phyloP scores from a whole-genome alignment of 2,329 filamentous ascomycete genomes.

The Aspergillus piperis region DNA sequence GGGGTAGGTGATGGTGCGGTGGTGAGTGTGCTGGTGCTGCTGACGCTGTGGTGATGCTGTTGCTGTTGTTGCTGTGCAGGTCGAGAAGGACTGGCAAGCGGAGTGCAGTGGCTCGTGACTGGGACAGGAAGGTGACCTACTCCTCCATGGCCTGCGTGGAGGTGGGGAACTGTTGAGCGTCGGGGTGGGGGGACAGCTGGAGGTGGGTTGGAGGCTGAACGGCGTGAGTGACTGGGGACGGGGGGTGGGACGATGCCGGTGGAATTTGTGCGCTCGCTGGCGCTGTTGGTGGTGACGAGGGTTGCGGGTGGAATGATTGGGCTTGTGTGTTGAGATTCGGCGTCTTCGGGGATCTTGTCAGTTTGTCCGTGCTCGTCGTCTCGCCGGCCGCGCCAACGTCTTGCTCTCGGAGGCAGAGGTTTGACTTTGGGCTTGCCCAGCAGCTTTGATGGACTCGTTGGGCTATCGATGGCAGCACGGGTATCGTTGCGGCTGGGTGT shows the following conservation, averaged over 20 bases:
- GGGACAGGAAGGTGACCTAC: not conserved
- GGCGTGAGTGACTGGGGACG: constrained; percentile 26
- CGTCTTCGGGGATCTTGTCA: constrained; percentile 31
- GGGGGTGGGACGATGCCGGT: constrained; percentile 28
- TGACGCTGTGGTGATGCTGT: not conserved
- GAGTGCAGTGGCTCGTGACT: constrained; percentile 30
- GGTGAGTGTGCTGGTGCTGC: not conserved
- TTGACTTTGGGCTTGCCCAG: constrained; percentile 34
- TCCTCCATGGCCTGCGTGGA: not conserved
- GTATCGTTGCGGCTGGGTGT: constrained; percentile 67
- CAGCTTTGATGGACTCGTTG: constrained; percentile 12
- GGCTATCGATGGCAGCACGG: constrained; percentile 21
- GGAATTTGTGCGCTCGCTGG: constrained; percentile 26
- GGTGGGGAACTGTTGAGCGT: constrained; percentile 34
- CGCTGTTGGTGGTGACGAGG: constrained; percentile 14
- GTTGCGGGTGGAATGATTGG: not conserved
- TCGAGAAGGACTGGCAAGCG: constrained; percentile 21
- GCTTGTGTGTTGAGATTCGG: constrained; percentile 16
- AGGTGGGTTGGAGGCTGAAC: constrained; percentile 38
- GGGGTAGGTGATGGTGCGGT: not conserved
- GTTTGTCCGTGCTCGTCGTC: constrained; percentile 36
- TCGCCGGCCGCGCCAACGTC: constrained; percentile 45
- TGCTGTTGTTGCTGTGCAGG: constrained; percentile 2
- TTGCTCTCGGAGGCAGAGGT: constrained; percentile 45
- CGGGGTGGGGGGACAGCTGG: constrained; percentile 45